A percentile compares a stretch with the other conserved stretches of the same genome.
These are phyloP conservation scores for Fagus crenata DNA, from an alignment of 306 rosid species.

Conservation along the genomic window DNA sequence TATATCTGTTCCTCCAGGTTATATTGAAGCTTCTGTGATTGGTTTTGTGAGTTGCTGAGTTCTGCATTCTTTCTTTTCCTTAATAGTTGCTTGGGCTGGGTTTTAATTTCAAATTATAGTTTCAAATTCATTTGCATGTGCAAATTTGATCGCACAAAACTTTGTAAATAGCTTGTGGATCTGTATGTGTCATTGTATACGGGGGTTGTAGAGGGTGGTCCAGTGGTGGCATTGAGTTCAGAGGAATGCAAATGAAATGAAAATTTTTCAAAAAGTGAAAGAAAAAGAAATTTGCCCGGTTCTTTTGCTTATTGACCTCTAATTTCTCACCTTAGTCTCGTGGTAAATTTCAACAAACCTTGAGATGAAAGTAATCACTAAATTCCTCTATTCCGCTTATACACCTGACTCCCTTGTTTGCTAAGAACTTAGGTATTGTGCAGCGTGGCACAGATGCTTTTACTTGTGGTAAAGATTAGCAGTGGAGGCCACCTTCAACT, in stretches of 20 bases:
- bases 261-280: background rate
- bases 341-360: background rate
- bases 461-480: too few species aligned
- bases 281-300: too few species aligned
- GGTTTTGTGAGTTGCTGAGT: slow-evolving; percentile 46
- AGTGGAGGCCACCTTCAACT: too few species aligned
- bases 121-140: slow-evolving; percentile 46
- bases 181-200: slow-evolving; percentile 36
- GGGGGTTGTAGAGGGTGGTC: slow-evolving; percentile 25
- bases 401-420: too few species aligned
- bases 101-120: slow-evolving; percentile 33
- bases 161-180: slow-evolving; percentile 62
- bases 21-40: slow-evolving; percentile 42
- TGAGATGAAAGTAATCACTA: too few species aligned
- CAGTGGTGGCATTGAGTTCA: slow-evolving; percentile 39
- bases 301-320: background rate
- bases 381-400: too few species aligned
- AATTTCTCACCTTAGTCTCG: background rate
- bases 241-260: slow-evolving; percentile 4
- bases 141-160: slow-evolving; percentile 53
- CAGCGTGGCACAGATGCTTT: too few species aligned
- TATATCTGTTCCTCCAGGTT: slow-evolving; percentile 42
- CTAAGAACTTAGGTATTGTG: too few species aligned
- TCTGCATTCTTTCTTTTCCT: slow-evolving; percentile 23
- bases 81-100: slow-evolving; percentile 32